Conservation (phyloP, 495 filamentous ascomycete genomes). For the Physcia stellaris region DNA sequence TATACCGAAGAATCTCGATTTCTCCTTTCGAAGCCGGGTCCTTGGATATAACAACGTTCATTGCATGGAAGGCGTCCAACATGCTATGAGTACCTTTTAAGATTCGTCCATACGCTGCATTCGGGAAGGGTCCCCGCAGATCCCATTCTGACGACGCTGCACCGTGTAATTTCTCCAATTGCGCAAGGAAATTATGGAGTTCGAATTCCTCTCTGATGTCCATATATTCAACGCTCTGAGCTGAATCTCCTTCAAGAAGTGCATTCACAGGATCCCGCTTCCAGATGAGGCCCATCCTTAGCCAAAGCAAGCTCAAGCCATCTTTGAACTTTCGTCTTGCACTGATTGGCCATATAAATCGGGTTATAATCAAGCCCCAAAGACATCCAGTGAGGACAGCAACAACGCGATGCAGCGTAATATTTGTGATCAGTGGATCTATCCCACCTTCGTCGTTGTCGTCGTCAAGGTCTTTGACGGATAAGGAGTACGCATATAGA, state of each 20-base stretch:
- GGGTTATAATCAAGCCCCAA: slow-evolving; percentile 85
- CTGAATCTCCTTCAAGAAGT: slow-evolving; percentile 41
- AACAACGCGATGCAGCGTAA: slow-evolving; percentile 78
- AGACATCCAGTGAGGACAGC: slow-evolving; percentile 78
- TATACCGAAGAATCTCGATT: slow-evolving; percentile 62
- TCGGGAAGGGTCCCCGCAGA: slow-evolving; percentile 70
- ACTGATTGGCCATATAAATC: slow-evolving; percentile 84
- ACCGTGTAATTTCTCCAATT: slow-evolving; percentile 56
- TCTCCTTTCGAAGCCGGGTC: slow-evolving; percentile 70
- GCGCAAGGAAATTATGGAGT: slow-evolving; percentile 45
- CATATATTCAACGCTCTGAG: slow-evolving; percentile 63
- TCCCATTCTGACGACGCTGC: slow-evolving; percentile 72
- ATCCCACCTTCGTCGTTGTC: slow-evolving; percentile 76
- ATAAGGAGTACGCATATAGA: slow-evolving; percentile 84
- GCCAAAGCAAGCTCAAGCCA: slow-evolving; percentile 71
- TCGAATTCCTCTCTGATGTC: slow-evolving; percentile 66
- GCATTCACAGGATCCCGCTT: slow-evolving; percentile 79
- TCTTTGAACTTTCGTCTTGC: slow-evolving; percentile 76
- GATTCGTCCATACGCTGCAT: slow-evolving; percentile 51
- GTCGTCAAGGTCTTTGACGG: slow-evolving; percentile 53
- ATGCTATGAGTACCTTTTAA: slow-evolving; percentile 67
- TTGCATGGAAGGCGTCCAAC: slow-evolving; percentile 85
- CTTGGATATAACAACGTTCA: slow-evolving; percentile 84
- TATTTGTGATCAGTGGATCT: slow-evolving; percentile 71
- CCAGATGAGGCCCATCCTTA: slow-evolving; percentile 94